These are phyloP conservation scores for Chamaecrista fasciculata DNA, from an alignment of 306 rosid genomes.

Conservation along the genomic window DNA sequence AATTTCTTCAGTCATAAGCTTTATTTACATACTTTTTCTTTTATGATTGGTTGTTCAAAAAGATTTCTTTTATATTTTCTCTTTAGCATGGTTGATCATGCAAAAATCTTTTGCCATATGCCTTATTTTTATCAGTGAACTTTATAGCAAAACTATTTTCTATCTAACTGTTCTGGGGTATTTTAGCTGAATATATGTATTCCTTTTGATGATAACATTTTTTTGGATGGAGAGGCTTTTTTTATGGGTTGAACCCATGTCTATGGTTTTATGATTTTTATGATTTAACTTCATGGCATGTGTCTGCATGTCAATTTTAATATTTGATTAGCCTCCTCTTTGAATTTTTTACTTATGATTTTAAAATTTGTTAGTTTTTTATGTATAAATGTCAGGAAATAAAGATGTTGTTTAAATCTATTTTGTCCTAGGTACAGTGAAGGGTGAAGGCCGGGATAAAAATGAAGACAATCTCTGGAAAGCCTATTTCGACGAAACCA, in stretches of 20 bases:
- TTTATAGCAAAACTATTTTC: too few relatives aligned
- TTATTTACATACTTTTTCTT: too few relatives aligned
- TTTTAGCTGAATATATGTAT: not conserved
- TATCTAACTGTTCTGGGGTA: not conserved
- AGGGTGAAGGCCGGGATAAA: not conserved
- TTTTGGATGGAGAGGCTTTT: not conserved
- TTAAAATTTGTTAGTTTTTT: not conserved
- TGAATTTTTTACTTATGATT: too few relatives aligned
- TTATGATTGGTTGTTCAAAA: too few relatives aligned
- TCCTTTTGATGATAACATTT: not conserved
- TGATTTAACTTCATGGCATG: not conserved
- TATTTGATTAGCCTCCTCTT: too few relatives aligned
- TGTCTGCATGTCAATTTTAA: not conserved
- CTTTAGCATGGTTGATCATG: too few relatives aligned
- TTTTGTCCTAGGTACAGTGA: not conserved
- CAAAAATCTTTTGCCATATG: too few relatives aligned
- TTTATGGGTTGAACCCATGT: too few relatives aligned
- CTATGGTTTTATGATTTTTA: not conserved
- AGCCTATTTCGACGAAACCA: not conserved
- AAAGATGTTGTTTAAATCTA: not conserved
- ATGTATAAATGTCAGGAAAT: not conserved
- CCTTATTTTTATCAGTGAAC: too few relatives aligned
- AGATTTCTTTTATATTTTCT: too few relatives aligned
- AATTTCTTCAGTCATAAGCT: too few relatives aligned
- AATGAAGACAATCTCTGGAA: slow-evolving; percentile 22